Base-by-base conservation (phyloP, 2,329 filamentous ascomycete genomes). In the Colletotrichum lindemuthianum region DNA sequence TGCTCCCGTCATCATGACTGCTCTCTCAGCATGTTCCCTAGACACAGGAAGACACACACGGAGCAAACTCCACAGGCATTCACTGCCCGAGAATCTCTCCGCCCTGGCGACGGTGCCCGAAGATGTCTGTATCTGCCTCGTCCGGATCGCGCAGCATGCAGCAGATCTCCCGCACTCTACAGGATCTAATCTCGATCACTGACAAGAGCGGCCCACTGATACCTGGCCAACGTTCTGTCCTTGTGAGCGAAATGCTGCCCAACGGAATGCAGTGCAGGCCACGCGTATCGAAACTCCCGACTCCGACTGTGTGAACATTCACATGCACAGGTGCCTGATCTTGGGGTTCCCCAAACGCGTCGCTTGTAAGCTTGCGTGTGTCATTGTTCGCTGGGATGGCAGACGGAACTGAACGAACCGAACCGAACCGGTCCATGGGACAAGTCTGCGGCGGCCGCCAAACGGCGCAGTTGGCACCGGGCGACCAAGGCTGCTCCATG, bases 121-220 rank as follows among this genome's bases (percentile, higher is more conserved):
- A 33, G 13, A 55, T 32, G 24, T 44, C 47, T 16, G 16, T 24
- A 11, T 16, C 37, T 34, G 34, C 10, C 33, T 39, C 16, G 44
- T 63, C 37, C 16, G 47, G 39, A 50, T 47, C 15, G 39, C 63
- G 59, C 58, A 63, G 58, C 24, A 40, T 52, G 59, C 59, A 16
- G 58, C 55, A 57, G 45, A 65, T 63, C 61, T 63, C 51, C 59
- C 58, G 51, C 52, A 41, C 43, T 56, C 51, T 57, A 63, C 51
- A 65, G 45, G 45, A 57, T 52, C 45, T 61, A 61, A 63, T 60
- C 55, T 59, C 36, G 48, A 63, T 63, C 36, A 48, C 59, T 45
- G n/a, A 49, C 32, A 56, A 32, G 36, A 34, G 41, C 37, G 55
- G 48, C 44, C 11, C 60, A 57, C 37, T 49, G 36, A 24, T 34